phyloP scores from a whole-genome alignment of 768 basidiomycete species.

The Fibroporia radiculosa region DNA sequence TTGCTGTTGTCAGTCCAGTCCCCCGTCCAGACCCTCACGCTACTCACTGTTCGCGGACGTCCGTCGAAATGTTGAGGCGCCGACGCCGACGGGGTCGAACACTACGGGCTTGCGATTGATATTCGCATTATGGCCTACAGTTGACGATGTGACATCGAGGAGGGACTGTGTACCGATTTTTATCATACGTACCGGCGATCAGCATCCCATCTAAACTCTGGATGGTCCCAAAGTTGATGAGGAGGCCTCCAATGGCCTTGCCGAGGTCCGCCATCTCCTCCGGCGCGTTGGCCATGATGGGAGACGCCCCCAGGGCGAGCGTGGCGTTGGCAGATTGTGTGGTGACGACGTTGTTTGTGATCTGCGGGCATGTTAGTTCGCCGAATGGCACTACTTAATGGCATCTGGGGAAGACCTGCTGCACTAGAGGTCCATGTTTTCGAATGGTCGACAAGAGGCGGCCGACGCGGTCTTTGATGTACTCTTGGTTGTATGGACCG shows the following conservation, averaged over 20 bases:
- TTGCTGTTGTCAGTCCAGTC: neutral
- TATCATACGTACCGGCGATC: constrained; percentile 52
- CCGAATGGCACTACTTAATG: neutral
- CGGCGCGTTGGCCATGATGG: constrained; percentile 87
- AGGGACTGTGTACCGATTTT: neutral
- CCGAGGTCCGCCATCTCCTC: constrained; percentile 79
- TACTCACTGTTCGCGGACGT: constrained; percentile 46
- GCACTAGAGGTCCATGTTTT: constrained; percentile 60
- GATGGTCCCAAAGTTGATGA: constrained; percentile 86
- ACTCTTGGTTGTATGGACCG: constrained; percentile 20
- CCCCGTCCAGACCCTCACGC: neutral
- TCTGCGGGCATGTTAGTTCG: constrained; percentile 40
- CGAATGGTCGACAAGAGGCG: constrained; percentile 46
- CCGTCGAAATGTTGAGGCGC: constrained; percentile 70
- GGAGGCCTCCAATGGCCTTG: constrained; percentile 53
- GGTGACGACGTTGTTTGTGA: constrained; percentile 83
- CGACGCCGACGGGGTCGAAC: constrained; percentile 90
- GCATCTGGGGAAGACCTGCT: constrained; percentile 60
- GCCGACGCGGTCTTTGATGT: constrained; percentile 36
- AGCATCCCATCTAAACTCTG: constrained; percentile 67
- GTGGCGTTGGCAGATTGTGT: constrained; percentile 90
- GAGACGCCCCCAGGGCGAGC: constrained; percentile 79
- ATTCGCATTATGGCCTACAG: constrained; percentile 51
- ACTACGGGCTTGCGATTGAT: constrained; percentile 64
- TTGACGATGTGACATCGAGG: neutral